Percentiles rank a stretch among this genome's conserved stretches.
phyloP scores from a whole-genome alignment of 2,329 filamentous ascomycete species.

The Arthrobotrys pseudoclavata region DNA sequence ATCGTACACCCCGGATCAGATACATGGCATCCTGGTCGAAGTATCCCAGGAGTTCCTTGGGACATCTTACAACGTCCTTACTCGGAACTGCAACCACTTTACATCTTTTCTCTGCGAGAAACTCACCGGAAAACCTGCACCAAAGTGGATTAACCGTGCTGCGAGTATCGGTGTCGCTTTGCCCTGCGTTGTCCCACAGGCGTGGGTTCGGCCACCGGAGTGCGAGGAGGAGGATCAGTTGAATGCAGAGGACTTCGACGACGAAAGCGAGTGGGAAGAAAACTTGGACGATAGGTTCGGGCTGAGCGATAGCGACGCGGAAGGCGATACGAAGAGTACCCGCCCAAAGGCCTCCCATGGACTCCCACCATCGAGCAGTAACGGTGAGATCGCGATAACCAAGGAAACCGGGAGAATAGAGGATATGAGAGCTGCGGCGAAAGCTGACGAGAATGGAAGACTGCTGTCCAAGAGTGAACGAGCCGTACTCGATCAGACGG shows the following conservation, averaged over 20 bases:
- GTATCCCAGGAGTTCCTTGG: slow-evolving; percentile 81
- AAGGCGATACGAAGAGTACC: slow-evolving; percentile 23
- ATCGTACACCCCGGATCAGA: slow-evolving; percentile 76
- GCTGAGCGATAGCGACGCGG: slow-evolving; percentile 40
- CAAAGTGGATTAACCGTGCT: slow-evolving; percentile 83
- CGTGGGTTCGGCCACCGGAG: slow-evolving; percentile 85
- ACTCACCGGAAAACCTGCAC: slow-evolving; percentile 78
- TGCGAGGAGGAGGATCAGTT: slow-evolving; percentile 69
- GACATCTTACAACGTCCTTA: slow-evolving; percentile 83
- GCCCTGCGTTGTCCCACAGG: slow-evolving; percentile 83
- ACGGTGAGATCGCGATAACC: not conserved
- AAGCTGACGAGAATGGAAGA: slow-evolving; percentile 32
- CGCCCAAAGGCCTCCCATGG: slow-evolving; percentile 2
- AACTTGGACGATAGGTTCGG: slow-evolving; percentile 45
- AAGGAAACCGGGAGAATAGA: slow-evolving; percentile 27
- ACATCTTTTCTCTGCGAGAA: slow-evolving; percentile 81
- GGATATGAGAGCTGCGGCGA: slow-evolving; percentile 3
- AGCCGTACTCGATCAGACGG: slow-evolving; percentile 40
- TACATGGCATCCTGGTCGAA: slow-evolving; percentile 77
- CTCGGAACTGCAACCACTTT: slow-evolving; percentile 90
- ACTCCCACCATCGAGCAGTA: not conserved
- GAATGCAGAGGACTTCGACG: slow-evolving; percentile 55
- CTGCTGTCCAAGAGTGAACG: slow-evolving; percentile 50
- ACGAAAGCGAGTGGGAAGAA: slow-evolving; percentile 52
- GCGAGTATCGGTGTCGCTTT: slow-evolving; percentile 85